Evolutionary conservation across 139 green algal species (phyloP).

Genomic region (Picochlorum sp.): DNA sequence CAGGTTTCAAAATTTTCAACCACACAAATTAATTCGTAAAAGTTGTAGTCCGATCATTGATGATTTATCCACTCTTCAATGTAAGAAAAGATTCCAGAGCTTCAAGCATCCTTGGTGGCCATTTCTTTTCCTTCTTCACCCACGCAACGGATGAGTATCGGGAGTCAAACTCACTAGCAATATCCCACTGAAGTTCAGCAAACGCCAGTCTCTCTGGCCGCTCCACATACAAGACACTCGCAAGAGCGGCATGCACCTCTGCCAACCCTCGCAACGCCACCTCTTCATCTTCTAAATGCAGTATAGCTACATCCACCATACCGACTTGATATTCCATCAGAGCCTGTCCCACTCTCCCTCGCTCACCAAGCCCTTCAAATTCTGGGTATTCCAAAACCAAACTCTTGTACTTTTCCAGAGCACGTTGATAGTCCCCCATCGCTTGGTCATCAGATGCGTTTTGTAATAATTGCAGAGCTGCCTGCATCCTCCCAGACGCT

Average conservation of each 20-base stretch:
- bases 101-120: conserved; percentile 40
- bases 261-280: conserved; percentile 32
- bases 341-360: conserved; percentile 42
- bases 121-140: conserved; percentile 50
- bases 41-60: too few relatives aligned
- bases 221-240: conserved; percentile 42
- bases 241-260: conserved; percentile 65
- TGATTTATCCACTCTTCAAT: background rate
- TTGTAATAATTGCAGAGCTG: background rate
- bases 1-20: too few relatives aligned
- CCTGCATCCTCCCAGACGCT: background rate
- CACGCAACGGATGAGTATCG: conserved; percentile 40
- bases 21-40: too few relatives aligned
- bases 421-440: background rate
- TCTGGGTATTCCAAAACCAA: conserved; percentile 27
- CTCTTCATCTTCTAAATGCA: conserved; percentile 54
- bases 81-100: conserved; percentile 45
- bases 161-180: conserved; percentile 52
- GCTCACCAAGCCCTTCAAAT: conserved; percentile 42
- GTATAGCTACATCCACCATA: conserved; percentile 27
- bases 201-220: conserved; percentile 27
- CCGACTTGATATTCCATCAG: conserved; percentile 55
- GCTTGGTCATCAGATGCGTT: background rate
- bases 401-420: background rate
- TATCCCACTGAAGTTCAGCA: conserved; percentile 56